Percentiles rank a stretch among this genome's conserved stretches.
Conservation (phyloP, 257 asterid species). For the Buddleja alternifolia region DNA sequence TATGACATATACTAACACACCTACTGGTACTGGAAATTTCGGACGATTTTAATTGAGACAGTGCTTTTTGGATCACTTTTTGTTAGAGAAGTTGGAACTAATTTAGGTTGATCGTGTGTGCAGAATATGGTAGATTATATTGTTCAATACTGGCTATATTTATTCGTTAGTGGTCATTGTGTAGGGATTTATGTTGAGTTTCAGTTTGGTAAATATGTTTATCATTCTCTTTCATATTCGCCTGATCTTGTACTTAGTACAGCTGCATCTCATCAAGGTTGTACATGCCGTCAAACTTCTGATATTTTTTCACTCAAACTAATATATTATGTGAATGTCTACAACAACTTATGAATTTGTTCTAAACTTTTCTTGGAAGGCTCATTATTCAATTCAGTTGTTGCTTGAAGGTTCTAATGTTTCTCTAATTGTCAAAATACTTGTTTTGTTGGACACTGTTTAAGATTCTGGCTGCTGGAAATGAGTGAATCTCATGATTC, state of each 20-base stretch:
- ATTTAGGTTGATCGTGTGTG: background rate
- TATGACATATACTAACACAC: background rate
- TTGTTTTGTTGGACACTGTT: constrained; percentile 13
- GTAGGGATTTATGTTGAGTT: constrained; percentile 16
- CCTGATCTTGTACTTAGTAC: background rate
- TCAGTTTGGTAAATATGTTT: background rate
- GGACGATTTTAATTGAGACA: background rate
- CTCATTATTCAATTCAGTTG: constrained; percentile 17
- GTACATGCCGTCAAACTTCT: no score
- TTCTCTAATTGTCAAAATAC: constrained; percentile 10
- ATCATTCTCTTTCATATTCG: constrained; percentile 9
- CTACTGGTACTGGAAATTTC: background rate
- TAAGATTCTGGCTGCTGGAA: constrained; percentile 32
- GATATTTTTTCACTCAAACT: no score
- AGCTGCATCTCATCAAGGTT: no score
- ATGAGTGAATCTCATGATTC: constrained; percentile 66
- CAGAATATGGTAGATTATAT: constrained; percentile 9
- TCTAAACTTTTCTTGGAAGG: background rate
- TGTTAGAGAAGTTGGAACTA: background rate
- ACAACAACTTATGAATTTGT: background rate
- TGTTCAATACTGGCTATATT: background rate
- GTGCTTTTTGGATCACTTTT: constrained; percentile 18
- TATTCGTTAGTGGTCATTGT: background rate
- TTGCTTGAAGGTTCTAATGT: constrained; percentile 25
- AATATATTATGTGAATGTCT: background rate